phyloP scores from a whole-genome alignment of 1,284 basidiomycete genomes.

The Erythrobasidium hasegawianum region DNA sequence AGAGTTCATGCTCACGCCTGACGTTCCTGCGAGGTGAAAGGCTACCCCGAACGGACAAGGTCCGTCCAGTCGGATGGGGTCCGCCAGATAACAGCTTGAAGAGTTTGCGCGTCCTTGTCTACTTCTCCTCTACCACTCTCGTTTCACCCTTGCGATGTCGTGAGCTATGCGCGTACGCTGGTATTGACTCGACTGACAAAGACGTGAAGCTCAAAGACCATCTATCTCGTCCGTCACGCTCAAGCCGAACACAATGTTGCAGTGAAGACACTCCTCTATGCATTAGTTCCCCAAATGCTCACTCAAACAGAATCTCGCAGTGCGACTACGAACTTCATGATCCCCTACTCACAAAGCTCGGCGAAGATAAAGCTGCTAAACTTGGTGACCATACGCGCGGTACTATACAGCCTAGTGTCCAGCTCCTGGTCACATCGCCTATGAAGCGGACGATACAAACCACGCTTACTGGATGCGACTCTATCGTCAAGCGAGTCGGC shows the following conservation, averaged over 20 bases:
- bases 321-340: conserved; percentile 9
- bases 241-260: conserved; percentile 27
- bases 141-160: too few relatives aligned
- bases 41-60: too few relatives aligned
- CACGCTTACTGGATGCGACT: background rate
- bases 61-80: too few relatives aligned
- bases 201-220: conserved; percentile 1
- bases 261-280: background rate
- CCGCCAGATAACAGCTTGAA: too few relatives aligned
- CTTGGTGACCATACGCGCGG: background rate
- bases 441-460: conserved; percentile 14
- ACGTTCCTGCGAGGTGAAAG: too few relatives aligned
- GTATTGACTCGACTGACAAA: too few relatives aligned
- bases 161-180: too few relatives aligned
- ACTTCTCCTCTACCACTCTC: too few relatives aligned
- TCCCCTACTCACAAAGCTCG: conserved; percentile 7
- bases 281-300: background rate
- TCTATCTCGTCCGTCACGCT: conserved; percentile 22
- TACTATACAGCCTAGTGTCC: background rate
- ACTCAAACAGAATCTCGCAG: conserved; percentile 1
- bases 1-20: too few relatives aligned
- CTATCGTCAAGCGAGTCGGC: conserved; percentile 2
- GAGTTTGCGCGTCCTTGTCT: too few relatives aligned
- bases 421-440: conserved; percentile 15
- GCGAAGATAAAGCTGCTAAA: background rate